These are phyloP conservation scores for Suillus lakei DNA, from an alignment of 768 basidiomycete genomes.

Conservation along the genomic window DNA sequence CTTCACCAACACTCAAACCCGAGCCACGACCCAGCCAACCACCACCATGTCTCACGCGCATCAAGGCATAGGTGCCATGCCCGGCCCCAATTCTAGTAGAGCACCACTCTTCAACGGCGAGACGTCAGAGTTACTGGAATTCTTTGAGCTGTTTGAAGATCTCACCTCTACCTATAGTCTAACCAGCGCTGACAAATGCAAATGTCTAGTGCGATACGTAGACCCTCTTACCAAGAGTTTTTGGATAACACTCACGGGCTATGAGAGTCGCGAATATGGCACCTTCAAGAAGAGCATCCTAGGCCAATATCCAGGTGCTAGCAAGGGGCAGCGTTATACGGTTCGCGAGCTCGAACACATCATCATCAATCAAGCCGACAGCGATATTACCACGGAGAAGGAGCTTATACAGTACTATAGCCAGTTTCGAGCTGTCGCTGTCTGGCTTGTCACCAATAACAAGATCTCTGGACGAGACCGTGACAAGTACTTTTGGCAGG, in stretches of 20 bases:
- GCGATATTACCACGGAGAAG: constrained; percentile 8
- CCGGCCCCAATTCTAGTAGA: background rate
- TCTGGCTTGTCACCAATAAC: constrained; percentile 10
- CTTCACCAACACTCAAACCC: no score
- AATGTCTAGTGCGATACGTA: background rate
- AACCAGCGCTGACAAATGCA: constrained; percentile 9
- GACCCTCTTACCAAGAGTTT: background rate
- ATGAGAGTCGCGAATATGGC: constrained; percentile 3
- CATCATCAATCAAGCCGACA: background rate
- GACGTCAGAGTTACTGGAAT: constrained; percentile 10
- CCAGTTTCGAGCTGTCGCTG: background rate
- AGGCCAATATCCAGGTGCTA: background rate
- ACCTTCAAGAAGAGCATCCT: constrained; percentile 9
- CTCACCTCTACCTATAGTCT: background rate
- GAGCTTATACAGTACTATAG: constrained; percentile 2
- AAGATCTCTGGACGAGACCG: constrained; percentile 9
- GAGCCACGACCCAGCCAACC: no score
- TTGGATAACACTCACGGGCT: constrained; percentile 10
- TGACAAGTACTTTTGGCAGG: constrained; percentile 6
- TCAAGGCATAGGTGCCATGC: background rate
- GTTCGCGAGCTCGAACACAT: background rate
- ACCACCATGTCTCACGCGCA: no score
- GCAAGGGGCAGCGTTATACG: constrained; percentile 9
- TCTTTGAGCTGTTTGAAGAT: constrained; percentile 13
- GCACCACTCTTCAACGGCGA: constrained; percentile 4